These are phyloP conservation scores for Sclerotiophoma versabilis DNA, from an alignment of 2,329 filamentous ascomycete genomes.

Conservation along the genomic window DNA sequence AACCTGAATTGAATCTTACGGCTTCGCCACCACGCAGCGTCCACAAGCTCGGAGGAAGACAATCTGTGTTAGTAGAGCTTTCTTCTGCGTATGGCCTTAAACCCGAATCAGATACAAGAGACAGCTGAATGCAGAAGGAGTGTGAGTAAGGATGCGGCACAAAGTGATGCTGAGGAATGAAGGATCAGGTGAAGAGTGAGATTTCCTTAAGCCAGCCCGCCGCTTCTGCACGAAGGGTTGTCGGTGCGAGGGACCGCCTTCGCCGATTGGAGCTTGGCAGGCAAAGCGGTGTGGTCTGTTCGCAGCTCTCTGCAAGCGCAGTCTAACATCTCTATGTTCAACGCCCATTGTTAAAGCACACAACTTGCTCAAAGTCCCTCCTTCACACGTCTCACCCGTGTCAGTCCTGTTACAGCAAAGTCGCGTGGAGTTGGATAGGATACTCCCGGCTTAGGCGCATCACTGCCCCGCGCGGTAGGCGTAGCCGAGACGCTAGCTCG, in stretches of 20 bases:
- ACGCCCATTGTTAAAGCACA: not conserved
- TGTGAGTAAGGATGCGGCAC: not conserved
- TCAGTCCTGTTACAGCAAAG: slow-evolving; percentile 7
- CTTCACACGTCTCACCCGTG: not conserved
- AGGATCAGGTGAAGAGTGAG: not conserved
- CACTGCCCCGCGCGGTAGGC: not conserved
- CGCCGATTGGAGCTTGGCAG: slow-evolving; percentile 12
- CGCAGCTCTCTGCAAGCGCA: not conserved
- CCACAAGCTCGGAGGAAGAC: slow-evolving; percentile 11
- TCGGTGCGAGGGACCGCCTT: slow-evolving; percentile 6
- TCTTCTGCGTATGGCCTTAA: slow-evolving; percentile 30
- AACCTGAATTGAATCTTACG: slow-evolving; percentile 62
- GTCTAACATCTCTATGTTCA: not conserved
- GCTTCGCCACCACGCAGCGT: slow-evolving; percentile 36
- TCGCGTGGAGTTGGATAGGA: slow-evolving; percentile 9
- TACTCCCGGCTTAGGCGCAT: slow-evolving; percentile 1
- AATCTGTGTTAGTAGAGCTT: slow-evolving; percentile 24
- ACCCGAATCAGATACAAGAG: slow-evolving; percentile 12
- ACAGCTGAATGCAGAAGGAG: slow-evolving; percentile 10
- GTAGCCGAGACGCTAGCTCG: slow-evolving; percentile 8
- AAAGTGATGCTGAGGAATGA: slow-evolving; percentile 11
- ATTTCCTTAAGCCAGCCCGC: not conserved
- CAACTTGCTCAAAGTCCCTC: not conserved
- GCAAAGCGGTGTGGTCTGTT: not conserved
- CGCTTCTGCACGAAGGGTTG: slow-evolving; percentile 10